A percentile compares a stretch with the other conserved stretches of the same genome.
phyloP scores from a whole-genome alignment of 139 green algal genomes.

The Chlorella sorokiniana region DNA sequence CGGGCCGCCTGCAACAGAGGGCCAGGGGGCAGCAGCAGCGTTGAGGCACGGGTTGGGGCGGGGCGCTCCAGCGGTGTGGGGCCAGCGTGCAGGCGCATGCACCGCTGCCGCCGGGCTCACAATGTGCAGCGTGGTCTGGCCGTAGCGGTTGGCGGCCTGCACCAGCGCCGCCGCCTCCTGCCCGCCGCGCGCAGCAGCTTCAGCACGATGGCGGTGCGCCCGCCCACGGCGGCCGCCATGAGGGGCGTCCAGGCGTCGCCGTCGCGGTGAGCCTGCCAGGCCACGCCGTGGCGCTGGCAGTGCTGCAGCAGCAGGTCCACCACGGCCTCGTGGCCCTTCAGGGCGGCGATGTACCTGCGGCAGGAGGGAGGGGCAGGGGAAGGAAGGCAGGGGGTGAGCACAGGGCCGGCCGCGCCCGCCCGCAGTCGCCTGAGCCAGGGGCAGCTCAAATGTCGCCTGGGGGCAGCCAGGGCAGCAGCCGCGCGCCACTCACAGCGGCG shows the following conservation, averaged over 20 bases:
- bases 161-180: constrained; percentile 42
- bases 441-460: background rate
- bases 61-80: too few relatives aligned
- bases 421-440: background rate
- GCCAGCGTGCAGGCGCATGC: background rate
- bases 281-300: constrained; percentile 46
- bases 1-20: constrained; percentile 81
- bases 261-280: constrained; percentile 58
- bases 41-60: background rate
- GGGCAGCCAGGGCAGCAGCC: too few relatives aligned
- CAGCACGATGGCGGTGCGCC: constrained; percentile 31
- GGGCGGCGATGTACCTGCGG: constrained; percentile 85
- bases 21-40: constrained; percentile 46
- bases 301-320: constrained; percentile 72
- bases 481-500: constrained; percentile 1
- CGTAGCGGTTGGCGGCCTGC: constrained; percentile 54
- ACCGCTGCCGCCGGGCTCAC: background rate
- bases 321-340: constrained; percentile 69
- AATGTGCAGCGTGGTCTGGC: constrained; percentile 36
- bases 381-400: background rate
- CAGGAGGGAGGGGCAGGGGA: constrained; percentile 10
- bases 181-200: constrained; percentile 62
- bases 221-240: constrained; percentile 83
- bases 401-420: background rate
- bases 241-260: constrained; percentile 82